These are phyloP conservation scores for Ophiostoma perfectum DNA, from an alignment of 2,329 filamentous ascomycete genomes.

Conservation along the genomic window DNA sequence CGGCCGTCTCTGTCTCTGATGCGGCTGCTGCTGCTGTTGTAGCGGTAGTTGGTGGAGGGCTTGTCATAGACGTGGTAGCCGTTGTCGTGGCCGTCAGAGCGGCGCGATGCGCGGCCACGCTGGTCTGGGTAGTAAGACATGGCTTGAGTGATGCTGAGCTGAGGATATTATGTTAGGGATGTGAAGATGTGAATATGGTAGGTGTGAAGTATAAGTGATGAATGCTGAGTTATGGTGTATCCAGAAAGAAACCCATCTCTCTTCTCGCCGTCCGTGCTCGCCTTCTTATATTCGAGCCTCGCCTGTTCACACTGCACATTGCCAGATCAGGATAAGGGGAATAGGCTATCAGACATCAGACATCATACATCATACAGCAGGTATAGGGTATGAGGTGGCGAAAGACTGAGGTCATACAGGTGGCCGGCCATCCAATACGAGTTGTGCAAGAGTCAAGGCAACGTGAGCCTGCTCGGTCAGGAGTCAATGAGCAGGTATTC, in stretches of 20 bases:
- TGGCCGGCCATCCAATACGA: neutral
- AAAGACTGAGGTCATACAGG: slow-evolving; percentile 12
- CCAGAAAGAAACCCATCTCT: neutral
- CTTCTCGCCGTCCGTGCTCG: neutral
- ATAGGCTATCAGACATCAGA: neutral
- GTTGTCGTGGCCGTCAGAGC: neutral
- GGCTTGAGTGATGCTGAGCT: neutral
- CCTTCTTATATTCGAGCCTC: neutral
- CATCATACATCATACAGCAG: neutral
- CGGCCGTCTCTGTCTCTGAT: neutral
- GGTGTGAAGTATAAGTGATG: neutral
- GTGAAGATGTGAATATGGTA: neutral
- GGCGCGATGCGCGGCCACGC: slow-evolving; percentile 17
- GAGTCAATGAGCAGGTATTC: too few species aligned
- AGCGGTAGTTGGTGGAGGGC: neutral
- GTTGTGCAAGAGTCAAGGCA: slow-evolving; percentile 2
- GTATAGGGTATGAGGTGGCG: slow-evolving; percentile 8
- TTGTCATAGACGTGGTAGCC: slow-evolving; percentile 1
- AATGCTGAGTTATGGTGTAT: neutral
- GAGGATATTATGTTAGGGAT: neutral
- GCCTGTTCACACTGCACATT: neutral
- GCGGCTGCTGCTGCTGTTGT: neutral
- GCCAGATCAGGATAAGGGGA: neutral
- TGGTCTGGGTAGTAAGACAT: slow-evolving; percentile 10
- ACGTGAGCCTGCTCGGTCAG: neutral